Conservation (phyloP, 2,329 filamentous ascomycete species). For the Phialocephala sp. region DNA sequence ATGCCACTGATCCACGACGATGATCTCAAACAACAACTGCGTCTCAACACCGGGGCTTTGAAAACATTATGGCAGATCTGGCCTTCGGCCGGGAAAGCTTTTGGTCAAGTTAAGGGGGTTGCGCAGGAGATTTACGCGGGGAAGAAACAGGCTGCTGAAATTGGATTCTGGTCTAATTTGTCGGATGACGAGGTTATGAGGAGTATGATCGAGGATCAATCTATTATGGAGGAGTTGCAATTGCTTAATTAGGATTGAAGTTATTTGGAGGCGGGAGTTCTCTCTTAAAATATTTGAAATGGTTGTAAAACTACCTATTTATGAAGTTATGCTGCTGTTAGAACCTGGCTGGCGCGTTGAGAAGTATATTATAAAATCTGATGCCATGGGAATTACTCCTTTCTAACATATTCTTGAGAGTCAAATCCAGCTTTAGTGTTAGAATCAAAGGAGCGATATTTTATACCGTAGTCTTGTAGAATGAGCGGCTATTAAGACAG, state of each 20-base stretch:
- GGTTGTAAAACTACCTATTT: not conserved
- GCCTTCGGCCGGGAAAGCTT: slow-evolving; percentile 61
- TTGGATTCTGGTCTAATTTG: slow-evolving; percentile 36
- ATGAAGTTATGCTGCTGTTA: not conserved
- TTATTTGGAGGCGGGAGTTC: too few relatives aligned
- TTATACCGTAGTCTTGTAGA: too few relatives aligned
- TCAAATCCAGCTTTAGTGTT: too few relatives aligned
- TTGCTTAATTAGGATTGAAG: slow-evolving; percentile 28
- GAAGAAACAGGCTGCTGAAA: slow-evolving; percentile 40
- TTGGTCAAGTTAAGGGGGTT: slow-evolving; percentile 76
- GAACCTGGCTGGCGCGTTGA: not conserved
- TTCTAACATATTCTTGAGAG: too few relatives aligned
- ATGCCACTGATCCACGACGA: slow-evolving; percentile 56
- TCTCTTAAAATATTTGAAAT: not conserved
- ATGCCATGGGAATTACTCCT: too few relatives aligned
- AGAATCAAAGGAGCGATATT: too few relatives aligned
- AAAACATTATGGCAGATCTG: slow-evolving; percentile 40
- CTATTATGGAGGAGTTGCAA: slow-evolving; percentile 41
- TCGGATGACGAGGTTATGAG: slow-evolving; percentile 41
- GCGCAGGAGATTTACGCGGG: slow-evolving; percentile 71
- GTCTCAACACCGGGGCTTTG: slow-evolving; percentile 65
- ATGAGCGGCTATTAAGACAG: too few relatives aligned
- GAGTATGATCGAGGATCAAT: slow-evolving; percentile 41
- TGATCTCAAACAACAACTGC: slow-evolving; percentile 74
- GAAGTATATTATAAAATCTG: not conserved